phyloP scores from a whole-genome alignment of 169 alveolate species.

The Theileria orientalis region DNA sequence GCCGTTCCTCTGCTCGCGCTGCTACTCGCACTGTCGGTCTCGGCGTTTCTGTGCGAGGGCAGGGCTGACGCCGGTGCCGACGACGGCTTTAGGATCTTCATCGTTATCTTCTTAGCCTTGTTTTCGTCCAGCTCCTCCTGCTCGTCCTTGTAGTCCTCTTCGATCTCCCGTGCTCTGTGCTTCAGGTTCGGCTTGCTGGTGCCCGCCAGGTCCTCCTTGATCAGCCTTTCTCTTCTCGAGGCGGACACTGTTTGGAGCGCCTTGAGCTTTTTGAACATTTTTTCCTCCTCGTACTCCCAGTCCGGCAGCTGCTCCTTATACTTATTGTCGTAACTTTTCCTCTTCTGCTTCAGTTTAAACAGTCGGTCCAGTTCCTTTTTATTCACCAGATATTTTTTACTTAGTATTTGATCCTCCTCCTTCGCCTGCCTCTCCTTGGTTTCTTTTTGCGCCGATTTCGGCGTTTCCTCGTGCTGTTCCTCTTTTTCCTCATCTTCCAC shows the following conservation, averaged over 20 bases:
- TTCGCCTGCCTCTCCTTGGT: conserved; percentile 4
- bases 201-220: conserved; percentile 51
- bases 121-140: conserved; percentile 34
- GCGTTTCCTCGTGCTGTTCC: too few relatives aligned
- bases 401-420: not conserved
- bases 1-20: too few relatives aligned
- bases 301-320: conserved; percentile 60
- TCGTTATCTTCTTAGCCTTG: conserved; percentile 1
- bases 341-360: conserved; percentile 42
- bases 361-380: conserved; percentile 67
- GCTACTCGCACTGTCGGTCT: too few relatives aligned
- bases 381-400: conserved; percentile 63
- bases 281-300: conserved; percentile 73
- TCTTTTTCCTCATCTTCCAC: not conserved
- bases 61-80: conserved; percentile 29
- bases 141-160: conserved; percentile 43
- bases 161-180: conserved; percentile 37
- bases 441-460: conserved; percentile 16
- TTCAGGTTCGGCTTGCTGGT: conserved; percentile 23
- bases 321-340: conserved; percentile 58
- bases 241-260: conserved; percentile 41
- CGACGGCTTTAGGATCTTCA: not conserved
- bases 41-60: too few relatives aligned
- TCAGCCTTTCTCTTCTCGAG: conserved; percentile 39
- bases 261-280: conserved; percentile 41